Base-by-base conservation (phyloP, 192 early-diverging fungal genomes). In the Rhizoclosmatium sp. region DNA sequence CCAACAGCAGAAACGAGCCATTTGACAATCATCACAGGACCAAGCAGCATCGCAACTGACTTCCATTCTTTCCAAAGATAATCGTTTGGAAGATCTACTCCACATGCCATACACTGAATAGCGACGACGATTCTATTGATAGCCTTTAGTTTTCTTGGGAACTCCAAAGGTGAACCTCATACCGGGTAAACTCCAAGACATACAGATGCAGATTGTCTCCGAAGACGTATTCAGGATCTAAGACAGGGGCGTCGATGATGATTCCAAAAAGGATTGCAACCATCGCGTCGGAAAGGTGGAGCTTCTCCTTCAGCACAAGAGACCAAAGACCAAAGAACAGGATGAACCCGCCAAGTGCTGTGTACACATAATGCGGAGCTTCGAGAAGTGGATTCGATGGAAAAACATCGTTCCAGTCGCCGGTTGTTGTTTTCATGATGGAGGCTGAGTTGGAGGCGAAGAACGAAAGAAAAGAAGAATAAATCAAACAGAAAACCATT, bases 101-200 rank as follows among this genome's bases (percentile, higher is more conserved):
- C 95, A 42, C 94, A 94, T 51, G 92, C 92, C 93, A 96, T 95
- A 44, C 95, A 92, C 82, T 95, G 94, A 75, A 98, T 91, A 2
- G 93, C 93, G 80, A 98, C 89, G 51, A 93, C 44, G 97, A 42
- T 2, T 78, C 69, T 69, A 31, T 31, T 31, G 31, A 31, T 31
- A 31, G 31, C 31, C 31, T 31, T 31, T 31, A 31, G 31, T 31
- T 31, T 31, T 31, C 0, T 31, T 31, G 31, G 31, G 31, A 31
- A 31, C 31, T 31, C 31, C 31, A 31, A 31, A 31, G 31, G 31
- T 31, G 31, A 31, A 31, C 31, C 31, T 31, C 31, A 31, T 31
- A 31, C 31, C 31, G 31, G 31, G 31, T 31, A 31, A 31, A 31
- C 31, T 31, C 31, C 31, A 31, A 31, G 31, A 31, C 31, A 31